Evolutionary conservation across 2,329 filamentous ascomycete genomes (phyloP), one percentile per base, ranked within the genome.

Genomic region (Daldinia sp.): DNA sequence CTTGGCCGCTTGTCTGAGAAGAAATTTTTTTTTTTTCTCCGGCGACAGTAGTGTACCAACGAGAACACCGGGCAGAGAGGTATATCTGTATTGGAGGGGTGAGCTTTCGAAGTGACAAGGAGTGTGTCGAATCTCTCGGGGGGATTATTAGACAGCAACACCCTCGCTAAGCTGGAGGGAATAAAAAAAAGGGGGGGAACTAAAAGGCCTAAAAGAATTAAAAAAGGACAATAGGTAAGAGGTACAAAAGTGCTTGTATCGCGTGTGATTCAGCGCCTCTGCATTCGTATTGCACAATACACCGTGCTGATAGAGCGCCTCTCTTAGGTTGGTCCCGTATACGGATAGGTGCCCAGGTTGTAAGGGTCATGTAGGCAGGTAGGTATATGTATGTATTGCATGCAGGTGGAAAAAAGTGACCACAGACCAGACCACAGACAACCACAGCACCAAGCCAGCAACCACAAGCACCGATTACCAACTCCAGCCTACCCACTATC

Each of bases 21-120:
- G 53, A 41, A 17, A 57, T 63, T 67, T 64, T 69, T 63, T 67
- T 70, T 70, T 58, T 66, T 69, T 70, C 67, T 66, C 66, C 61
- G 65, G 56, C 67, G 68, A 69, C 63, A 69, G 69, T 60, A 64
- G 64, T 67, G 68, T 65, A 67, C 64, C 64, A 58, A 64, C 54
- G 58, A 64, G 64, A 61, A 65, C 60, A 64, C 37, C 63, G 58
- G 66, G 66, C 60, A 57, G 37, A 50, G 23, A 67, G 66, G 68
- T 71, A 72, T 63, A 72, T 68, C 71, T 73, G 69, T 71, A 71
- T 61, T 70, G 71, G 72, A 70, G 70, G 70, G 70, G 71, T 68
- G 66, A 73, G 71, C 67, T 48, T 72, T 71, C 60, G 63, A 64
- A 66, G 69, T 66, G 71, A 72, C 71, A 70, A 72, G 70, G 71